These are phyloP conservation scores for Cladosporium sp. DNA, from an alignment of 2,329 filamentous ascomycete species.

Conservation along the genomic window DNA sequence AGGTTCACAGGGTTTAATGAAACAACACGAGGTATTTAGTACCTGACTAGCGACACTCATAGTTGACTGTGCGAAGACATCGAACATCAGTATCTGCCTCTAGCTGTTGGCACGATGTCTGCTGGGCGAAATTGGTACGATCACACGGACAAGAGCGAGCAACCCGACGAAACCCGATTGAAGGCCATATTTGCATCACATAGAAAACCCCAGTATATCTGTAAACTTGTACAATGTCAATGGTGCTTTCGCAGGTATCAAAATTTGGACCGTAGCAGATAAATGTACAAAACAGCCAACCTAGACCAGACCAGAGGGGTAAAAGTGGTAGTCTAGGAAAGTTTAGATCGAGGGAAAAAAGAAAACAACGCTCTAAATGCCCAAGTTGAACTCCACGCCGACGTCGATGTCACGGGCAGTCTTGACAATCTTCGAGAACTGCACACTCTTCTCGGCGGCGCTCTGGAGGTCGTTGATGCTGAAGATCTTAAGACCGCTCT, in stretches of 20 bases:
- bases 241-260: constrained; percentile 20
- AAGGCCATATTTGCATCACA: not conserved
- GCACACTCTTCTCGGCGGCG: constrained; percentile 95
- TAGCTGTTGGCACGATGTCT: too few species aligned
- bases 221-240: not conserved
- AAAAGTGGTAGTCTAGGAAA: not conserved
- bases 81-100: not conserved
- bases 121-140: too few species aligned
- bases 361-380: constrained; percentile 65
- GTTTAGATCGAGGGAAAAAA: constrained; percentile 5
- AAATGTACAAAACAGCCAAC: constrained; percentile 16
- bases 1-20: not conserved
- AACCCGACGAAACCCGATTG: too few species aligned
- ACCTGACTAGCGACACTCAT: not conserved
- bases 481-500: constrained; percentile 99
- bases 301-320: not conserved
- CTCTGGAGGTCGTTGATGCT: constrained; percentile 97
- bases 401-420: constrained; percentile 97
- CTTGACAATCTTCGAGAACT: constrained; percentile 99
- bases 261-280: constrained; percentile 15
- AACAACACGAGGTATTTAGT: not conserved
- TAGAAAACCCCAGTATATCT: not conserved
- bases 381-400: constrained; percentile 90
- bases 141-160: too few species aligned
- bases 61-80: not conserved